A percentile compares a stretch with the other conserved stretches of the same genome.
phyloP scores from a whole-genome alignment of 305 asterid species.

The Solanum hybrid region DNA sequence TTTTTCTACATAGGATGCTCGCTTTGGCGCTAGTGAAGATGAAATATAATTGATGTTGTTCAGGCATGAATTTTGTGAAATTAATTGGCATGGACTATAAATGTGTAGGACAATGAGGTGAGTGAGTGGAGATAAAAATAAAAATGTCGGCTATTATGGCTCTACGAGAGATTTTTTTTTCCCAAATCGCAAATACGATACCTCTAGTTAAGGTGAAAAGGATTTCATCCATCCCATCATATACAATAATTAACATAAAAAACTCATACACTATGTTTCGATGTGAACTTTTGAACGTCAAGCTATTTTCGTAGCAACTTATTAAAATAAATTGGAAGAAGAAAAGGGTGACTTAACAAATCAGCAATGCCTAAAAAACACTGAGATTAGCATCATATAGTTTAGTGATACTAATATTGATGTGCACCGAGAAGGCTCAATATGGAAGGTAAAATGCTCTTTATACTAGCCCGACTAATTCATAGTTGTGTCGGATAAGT shows the following conservation, averaged over 20 bases:
- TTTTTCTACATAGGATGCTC: background rate
- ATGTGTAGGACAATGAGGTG: background rate
- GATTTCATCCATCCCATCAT: background rate
- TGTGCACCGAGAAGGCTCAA: background rate
- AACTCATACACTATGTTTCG: background rate
- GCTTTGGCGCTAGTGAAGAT: background rate
- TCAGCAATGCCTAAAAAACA: background rate
- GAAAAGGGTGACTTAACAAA: background rate
- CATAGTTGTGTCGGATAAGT: background rate
- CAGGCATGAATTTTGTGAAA: background rate
- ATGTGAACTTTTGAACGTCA: background rate
- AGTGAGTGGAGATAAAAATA: background rate
- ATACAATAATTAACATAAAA: background rate
- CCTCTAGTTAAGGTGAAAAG: background rate
- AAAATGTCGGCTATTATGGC: background rate
- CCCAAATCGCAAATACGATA: background rate
- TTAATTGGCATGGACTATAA: background rate
- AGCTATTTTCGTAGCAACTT: background rate
- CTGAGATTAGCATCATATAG: background rate
- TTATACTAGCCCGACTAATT: background rate
- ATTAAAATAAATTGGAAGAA: background rate
- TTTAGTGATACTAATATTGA: background rate
- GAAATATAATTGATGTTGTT: background rate
- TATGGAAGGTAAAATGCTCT: background rate
- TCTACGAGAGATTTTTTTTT: background rate